phyloP scores from a whole-genome alignment of 345 rosid species.

The Toxicodendron radicans region DNA sequence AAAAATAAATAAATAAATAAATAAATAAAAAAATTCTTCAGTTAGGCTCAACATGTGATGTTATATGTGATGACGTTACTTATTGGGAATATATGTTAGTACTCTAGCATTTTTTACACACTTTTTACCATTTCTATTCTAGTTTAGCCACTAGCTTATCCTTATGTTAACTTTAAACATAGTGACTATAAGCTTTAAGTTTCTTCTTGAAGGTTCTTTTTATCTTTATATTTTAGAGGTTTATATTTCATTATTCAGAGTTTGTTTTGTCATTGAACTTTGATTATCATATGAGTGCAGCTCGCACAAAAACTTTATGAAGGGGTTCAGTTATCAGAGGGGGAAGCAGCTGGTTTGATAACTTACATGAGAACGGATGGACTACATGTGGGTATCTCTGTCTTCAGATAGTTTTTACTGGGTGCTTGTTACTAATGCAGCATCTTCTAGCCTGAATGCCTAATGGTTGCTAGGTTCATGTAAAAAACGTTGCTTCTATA shows the following conservation, averaged over 20 bases:
- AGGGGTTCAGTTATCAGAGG: slow-evolving; percentile 75
- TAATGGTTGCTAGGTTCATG: not conserved
- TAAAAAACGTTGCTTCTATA: not conserved
- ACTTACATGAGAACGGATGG: slow-evolving; percentile 98
- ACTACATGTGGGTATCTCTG: slow-evolving; percentile 70
- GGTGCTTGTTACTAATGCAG: not conserved
- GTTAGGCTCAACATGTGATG: not conserved
- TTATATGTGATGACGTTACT: not conserved
- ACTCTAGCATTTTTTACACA: not conserved
- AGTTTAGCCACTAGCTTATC: slow-evolving; percentile 7
- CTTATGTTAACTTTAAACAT: not conserved
- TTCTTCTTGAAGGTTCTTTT: not conserved
- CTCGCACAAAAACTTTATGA: slow-evolving; percentile 96
- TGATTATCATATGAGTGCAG: slow-evolving; percentile 47
- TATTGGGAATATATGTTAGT: not conserved
- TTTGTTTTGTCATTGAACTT: slow-evolving; percentile 20
- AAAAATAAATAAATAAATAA: no score
- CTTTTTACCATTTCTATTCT: not conserved
- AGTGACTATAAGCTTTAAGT: not conserved
- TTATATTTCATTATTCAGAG: not conserved
- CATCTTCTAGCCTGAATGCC: not conserved
- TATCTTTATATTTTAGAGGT: not conserved
- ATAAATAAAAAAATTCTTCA: not conserved
- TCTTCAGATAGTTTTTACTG: slow-evolving; percentile 13
- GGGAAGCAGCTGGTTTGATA: slow-evolving; percentile 79